phyloP scores from a whole-genome alignment of 2,329 filamentous ascomycete species.

The Acrodontium crateriforme region DNA sequence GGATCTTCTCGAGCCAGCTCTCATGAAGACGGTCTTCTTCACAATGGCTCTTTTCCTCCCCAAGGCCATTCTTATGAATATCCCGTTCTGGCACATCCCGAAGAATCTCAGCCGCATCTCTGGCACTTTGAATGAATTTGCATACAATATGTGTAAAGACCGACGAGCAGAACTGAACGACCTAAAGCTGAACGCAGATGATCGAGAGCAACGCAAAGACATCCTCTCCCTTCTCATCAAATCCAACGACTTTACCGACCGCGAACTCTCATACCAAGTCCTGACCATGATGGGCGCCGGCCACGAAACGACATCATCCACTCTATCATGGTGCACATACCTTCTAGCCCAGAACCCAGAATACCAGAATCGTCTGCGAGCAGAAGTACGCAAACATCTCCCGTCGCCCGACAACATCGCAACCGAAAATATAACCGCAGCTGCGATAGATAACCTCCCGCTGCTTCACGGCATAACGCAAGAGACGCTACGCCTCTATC shows the following conservation, averaged over 20 bases:
- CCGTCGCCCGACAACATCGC: slow-evolving; percentile 22
- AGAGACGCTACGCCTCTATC: slow-evolving; percentile 32
- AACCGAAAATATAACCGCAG: slow-evolving; percentile 28
- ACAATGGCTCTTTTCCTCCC: neutral
- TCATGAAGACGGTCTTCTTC: neutral
- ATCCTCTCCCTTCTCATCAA: slow-evolving; percentile 64
- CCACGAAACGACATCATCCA: slow-evolving; percentile 38
- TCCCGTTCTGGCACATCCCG: too few species aligned
- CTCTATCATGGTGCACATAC: slow-evolving; percentile 36
- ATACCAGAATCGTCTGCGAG: slow-evolving; percentile 29
- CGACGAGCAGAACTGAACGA: neutral
- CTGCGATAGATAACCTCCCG: slow-evolving; percentile 29
- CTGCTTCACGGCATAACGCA: slow-evolving; percentile 35
- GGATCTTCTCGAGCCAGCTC: slow-evolving; percentile 31
- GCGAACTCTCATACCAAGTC: slow-evolving; percentile 64
- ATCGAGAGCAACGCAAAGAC: slow-evolving; percentile 51
- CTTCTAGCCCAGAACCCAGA: slow-evolving; percentile 32
- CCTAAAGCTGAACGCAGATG: neutral
- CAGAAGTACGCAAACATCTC: slow-evolving; percentile 31
- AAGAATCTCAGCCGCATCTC: neutral
- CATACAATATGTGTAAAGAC: neutral
- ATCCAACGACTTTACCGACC: slow-evolving; percentile 57
- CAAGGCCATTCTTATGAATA: neutral
- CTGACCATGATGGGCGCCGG: slow-evolving; percentile 71
- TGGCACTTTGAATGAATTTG: neutral